Evolutionary conservation across 106 monocot species (phyloP).

Genomic region (Allium fistulosum): DNA sequence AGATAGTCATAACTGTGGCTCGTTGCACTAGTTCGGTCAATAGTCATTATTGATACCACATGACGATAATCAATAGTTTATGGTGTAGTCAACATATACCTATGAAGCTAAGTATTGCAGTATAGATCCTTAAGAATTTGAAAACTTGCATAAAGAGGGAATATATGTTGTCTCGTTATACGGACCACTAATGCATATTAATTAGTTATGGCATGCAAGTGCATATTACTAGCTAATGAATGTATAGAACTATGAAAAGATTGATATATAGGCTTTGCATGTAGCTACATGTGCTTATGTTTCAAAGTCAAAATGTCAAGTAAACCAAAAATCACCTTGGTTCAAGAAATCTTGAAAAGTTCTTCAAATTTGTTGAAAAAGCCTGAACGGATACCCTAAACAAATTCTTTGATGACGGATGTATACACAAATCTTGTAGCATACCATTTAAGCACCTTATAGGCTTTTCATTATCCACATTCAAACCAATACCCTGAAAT

Average conservation of each 20-base stretch:
- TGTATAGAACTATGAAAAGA: neutral
- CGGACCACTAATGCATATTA: neutral
- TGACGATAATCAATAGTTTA: neutral
- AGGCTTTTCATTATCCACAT: conserved; percentile 83
- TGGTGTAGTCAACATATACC: conserved; percentile 19
- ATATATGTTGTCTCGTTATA: neutral
- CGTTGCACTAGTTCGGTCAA: neutral
- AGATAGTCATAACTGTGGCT: neutral
- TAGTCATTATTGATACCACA: neutral
- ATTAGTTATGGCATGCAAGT: neutral
- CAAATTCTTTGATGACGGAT: conserved; percentile 22
- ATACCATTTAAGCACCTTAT: conserved; percentile 80
- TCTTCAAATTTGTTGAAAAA: conserved; percentile 92
- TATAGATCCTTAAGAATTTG: conserved; percentile 69
- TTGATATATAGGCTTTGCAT: no score
- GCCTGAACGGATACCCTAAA: conserved; percentile 59
- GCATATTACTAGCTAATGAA: neutral
- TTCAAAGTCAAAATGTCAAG: neutral
- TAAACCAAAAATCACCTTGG: conserved; percentile 40
- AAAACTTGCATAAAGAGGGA: conserved; percentile 41
- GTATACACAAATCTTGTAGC: conserved; percentile 20
- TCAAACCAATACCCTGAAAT: conserved; percentile 67
- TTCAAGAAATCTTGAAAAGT: conserved; percentile 48
- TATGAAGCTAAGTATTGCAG: conserved; percentile 70
- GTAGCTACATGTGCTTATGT: no score